phyloP scores from a whole-genome alignment of 805 yeast species.

The Hanseniaspora pseudoguilliermondii region DNA sequence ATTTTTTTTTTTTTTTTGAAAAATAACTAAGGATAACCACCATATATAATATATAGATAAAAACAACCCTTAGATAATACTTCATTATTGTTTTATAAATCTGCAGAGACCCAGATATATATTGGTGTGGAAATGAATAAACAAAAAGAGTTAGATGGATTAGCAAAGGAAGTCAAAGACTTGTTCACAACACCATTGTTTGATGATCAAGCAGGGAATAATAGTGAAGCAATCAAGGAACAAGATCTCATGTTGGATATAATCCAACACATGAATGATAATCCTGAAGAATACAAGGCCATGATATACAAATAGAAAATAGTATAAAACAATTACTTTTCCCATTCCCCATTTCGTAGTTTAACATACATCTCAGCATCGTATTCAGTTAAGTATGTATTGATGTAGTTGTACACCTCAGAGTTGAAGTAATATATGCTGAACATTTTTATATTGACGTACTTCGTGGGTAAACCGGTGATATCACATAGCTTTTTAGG shows the following conservation, averaged over 20 bases:
- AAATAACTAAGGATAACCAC: no score
- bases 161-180: neutral
- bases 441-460: conserved; percentile 3
- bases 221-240: neutral
- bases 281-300: neutral
- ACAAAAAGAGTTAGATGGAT: neutral
- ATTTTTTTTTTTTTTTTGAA: no score
- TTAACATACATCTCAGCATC: conserved; percentile 12
- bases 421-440: conserved; percentile 5
- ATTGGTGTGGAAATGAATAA: neutral
- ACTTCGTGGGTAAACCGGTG: conserved; percentile 66
- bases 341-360: conserved; percentile 6
- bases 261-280: neutral
- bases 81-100: no score
- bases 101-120: neutral
- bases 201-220: neutral
- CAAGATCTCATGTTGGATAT: neutral
- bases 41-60: no score
- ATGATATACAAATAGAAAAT: neutral
- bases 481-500: conserved; percentile 80
- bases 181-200: neutral
- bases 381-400: conserved; percentile 5
- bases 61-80: no score
- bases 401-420: conserved; percentile 7
- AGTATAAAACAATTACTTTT: neutral